Evolutionary conservation across 2,329 filamentous ascomycete genomes (phyloP).

Genomic region (Fusarium chaquense): DNA sequence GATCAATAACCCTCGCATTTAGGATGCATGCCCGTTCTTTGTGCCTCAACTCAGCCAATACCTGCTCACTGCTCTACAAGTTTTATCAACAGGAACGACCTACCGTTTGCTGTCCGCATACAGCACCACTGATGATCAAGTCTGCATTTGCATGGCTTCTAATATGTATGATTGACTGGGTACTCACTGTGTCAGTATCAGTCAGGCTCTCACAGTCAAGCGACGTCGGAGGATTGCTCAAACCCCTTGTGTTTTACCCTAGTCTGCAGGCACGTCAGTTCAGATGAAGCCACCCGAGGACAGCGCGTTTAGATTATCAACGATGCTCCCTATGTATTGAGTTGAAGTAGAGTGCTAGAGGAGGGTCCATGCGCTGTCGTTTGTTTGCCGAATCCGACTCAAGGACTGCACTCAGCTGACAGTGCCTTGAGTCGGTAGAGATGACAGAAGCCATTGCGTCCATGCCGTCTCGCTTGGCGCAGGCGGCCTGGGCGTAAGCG

Average conservation of each 20-base stretch:
- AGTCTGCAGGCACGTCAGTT: constrained; percentile 34
- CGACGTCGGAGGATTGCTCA: neutral
- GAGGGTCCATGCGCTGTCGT: constrained; percentile 23
- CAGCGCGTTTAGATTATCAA: constrained; percentile 28
- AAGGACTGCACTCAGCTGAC: constrained; percentile 31
- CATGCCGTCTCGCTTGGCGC: constrained; percentile 31
- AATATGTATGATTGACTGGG: neutral
- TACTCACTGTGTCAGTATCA: constrained; percentile 5
- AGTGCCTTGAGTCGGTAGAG: constrained; percentile 23
- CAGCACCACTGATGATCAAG: constrained; percentile 23
- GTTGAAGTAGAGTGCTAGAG: constrained; percentile 21
- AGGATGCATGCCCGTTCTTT: neutral
- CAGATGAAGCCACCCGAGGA: constrained; percentile 17
- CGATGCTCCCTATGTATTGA: constrained; percentile 20
- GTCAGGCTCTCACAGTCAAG: constrained; percentile 1
- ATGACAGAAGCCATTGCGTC: constrained; percentile 17
- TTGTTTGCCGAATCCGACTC: constrained; percentile 37
- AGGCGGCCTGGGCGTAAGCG: constrained; percentile 16
- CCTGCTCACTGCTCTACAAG: neutral
- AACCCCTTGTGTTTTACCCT: constrained; percentile 40
- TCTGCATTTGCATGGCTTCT: constrained; percentile 10
- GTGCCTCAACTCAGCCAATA: neutral
- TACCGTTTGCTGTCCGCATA: neutral
- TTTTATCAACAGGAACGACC: neutral
- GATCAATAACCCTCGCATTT: constrained; percentile 1